A percentile compares a stretch with the other conserved stretches of the same genome.
These are phyloP conservation scores for Streptanthus diversifolius DNA, from an alignment of 345 rosid genomes.

Conservation along the genomic window DNA sequence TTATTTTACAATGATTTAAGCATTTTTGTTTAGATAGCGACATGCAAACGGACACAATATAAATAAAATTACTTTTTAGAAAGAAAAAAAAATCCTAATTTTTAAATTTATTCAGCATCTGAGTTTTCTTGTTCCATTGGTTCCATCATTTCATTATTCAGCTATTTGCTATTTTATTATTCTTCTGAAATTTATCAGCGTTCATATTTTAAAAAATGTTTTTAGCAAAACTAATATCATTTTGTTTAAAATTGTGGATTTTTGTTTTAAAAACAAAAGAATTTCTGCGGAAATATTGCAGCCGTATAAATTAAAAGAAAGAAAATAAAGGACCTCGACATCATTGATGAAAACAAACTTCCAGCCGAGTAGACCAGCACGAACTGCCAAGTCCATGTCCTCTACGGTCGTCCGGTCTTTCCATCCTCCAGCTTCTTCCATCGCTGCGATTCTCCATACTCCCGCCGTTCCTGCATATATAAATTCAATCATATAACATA, in stretches of 20 bases:
- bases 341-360: slow-evolving; percentile 84
- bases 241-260: too few relatives aligned
- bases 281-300: too few relatives aligned
- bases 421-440: slow-evolving; percentile 97
- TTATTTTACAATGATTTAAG: neutral
- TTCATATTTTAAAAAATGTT: neutral
- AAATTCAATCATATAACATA: neutral
- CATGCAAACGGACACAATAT: neutral
- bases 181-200: neutral
- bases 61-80: too few relatives aligned
- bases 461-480: slow-evolving; percentile 75
- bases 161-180: neutral
- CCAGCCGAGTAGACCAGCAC: slow-evolving; percentile 53
- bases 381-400: slow-evolving; percentile 29
- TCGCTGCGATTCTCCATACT: slow-evolving; percentile 84
- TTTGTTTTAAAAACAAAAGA: too few relatives aligned
- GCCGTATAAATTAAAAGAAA: neutral
- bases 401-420: slow-evolving; percentile 67
- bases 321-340: slow-evolving; percentile 48
- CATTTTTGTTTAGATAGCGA: neutral
- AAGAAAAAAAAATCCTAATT: neutral
- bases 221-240: neutral
- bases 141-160: neutral
- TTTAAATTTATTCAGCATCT: neutral
- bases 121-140: neutral